A percentile compares a stretch with the other conserved stretches of the same genome.
Conservation (phyloP, 331 rosid species). For the Pyracantha coccinea region DNA sequence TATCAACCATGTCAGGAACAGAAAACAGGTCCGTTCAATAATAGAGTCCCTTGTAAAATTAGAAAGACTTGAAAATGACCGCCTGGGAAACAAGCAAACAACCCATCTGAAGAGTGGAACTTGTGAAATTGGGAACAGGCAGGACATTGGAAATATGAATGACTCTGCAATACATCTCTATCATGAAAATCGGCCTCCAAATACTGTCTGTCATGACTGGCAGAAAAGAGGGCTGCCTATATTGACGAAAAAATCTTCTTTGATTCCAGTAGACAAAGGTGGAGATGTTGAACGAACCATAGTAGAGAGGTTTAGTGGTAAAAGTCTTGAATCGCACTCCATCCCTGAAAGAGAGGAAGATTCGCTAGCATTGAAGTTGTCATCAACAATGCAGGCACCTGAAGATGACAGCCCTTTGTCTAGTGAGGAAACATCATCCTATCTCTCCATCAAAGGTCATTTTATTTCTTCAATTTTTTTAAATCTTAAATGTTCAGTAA, state of each 20-base stretch:
- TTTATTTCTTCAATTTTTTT: background rate
- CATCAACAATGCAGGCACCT: constrained; percentile 45
- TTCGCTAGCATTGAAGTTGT: constrained; percentile 42
- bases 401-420: constrained; percentile 43
- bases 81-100: constrained; percentile 39
- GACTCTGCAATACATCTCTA: constrained; percentile 28
- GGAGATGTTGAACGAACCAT: constrained; percentile 18
- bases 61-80: constrained; percentile 48
- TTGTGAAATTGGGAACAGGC: constrained; percentile 26
- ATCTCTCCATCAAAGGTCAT: constrained; percentile 77
- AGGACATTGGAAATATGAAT: constrained; percentile 25
- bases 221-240: constrained; percentile 31
- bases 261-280: constrained; percentile 28
- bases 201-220: constrained; percentile 20
- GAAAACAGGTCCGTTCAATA: constrained; percentile 87
- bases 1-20: constrained; percentile 93
- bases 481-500: background rate
- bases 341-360: constrained; percentile 34
- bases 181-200: constrained; percentile 26
- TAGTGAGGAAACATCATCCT: constrained; percentile 57
- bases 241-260: constrained; percentile 20
- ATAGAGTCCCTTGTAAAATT: constrained; percentile 83
- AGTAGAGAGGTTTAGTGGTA: constrained; percentile 31
- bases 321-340: constrained; percentile 30
- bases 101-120: constrained; percentile 27